Conservation (phyloP, 73 alveolate genomes). For the Uronychia binucleata region DNA sequence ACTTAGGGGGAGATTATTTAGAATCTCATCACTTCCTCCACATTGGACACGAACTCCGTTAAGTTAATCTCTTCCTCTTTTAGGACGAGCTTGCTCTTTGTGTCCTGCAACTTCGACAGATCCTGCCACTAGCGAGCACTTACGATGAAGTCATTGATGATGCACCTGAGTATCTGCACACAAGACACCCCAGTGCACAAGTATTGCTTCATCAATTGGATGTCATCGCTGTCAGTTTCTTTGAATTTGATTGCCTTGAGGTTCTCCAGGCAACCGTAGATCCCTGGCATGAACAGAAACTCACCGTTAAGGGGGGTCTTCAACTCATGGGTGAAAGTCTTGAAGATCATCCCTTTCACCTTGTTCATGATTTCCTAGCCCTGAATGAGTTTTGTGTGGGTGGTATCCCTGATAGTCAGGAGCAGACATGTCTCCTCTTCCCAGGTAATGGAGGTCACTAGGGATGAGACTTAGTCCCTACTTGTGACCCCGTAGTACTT, state of each 20-base stretch:
- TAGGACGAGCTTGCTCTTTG: background rate
- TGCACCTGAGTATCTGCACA: background rate
- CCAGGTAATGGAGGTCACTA: background rate
- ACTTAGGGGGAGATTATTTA: background rate
- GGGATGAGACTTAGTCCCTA: background rate
- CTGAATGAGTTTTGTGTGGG: background rate
- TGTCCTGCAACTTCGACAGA: background rate
- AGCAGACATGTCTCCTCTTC: background rate
- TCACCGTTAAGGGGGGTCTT: slow-evolving; percentile 6
- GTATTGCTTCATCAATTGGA: background rate
- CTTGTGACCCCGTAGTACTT: background rate
- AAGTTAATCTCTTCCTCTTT: background rate
- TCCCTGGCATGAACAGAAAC: no score
- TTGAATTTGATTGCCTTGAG: background rate
- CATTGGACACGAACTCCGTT: background rate
- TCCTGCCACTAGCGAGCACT: background rate
- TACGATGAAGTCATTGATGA: background rate
- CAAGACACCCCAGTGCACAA: background rate
- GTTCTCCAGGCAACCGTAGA: background rate
- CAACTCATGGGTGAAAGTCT: background rate
- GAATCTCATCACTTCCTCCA: background rate
- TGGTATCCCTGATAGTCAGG: background rate
- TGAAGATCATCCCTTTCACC: background rate
- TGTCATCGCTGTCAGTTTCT: background rate
- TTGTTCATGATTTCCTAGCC: background rate